phyloP scores from a whole-genome alignment of 441 rosid genomes.

The Aquilaria agallochum region DNA sequence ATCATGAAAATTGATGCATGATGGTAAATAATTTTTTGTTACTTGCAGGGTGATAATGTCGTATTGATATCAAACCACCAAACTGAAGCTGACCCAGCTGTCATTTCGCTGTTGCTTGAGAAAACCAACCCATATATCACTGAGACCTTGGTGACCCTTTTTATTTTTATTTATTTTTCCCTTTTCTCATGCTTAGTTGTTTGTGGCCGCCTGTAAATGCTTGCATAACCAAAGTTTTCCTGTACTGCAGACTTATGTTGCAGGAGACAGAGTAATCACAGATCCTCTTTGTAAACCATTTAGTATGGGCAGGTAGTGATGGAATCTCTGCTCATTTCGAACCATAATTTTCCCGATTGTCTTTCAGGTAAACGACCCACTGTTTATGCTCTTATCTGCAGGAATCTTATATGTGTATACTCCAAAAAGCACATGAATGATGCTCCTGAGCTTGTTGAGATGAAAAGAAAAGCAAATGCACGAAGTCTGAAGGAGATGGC shows the following conservation, averaged over 20 bases:
- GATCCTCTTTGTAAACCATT: slow-evolving; percentile 99
- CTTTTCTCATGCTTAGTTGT: neutral
- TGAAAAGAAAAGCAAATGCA: slow-evolving; percentile 88
- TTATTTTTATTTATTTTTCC: slow-evolving; percentile 8
- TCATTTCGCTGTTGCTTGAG: slow-evolving; percentile 87
- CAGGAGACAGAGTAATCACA: slow-evolving; percentile 94
- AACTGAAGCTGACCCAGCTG: slow-evolving; percentile 97
- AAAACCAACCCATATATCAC: slow-evolving; percentile 55
- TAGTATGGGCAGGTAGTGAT: slow-evolving; percentile 92
- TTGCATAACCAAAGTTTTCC: slow-evolving; percentile 20
- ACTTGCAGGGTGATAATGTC: slow-evolving; percentile 84
- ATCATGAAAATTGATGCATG: no score
- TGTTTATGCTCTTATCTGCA: slow-evolving; percentile 25
- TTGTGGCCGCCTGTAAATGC: slow-evolving; percentile 14
- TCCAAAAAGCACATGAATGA: slow-evolving; percentile 94
- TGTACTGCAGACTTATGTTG: slow-evolving; percentile 71
- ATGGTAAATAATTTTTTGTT: neutral
- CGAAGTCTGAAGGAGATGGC: slow-evolving; percentile 98
- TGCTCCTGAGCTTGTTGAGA: slow-evolving; percentile 82
- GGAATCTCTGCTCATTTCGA: slow-evolving; percentile 16
- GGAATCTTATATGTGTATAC: slow-evolving; percentile 96
- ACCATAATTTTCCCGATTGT: slow-evolving; percentile 17
- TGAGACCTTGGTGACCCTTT: slow-evolving; percentile 62
- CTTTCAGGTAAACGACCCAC: slow-evolving; percentile 14
- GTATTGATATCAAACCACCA: slow-evolving; percentile 96